These are phyloP conservation scores for Novymonas esmeraldas DNA, from an alignment of 208 protist genomes.

Conservation along the genomic window DNA sequence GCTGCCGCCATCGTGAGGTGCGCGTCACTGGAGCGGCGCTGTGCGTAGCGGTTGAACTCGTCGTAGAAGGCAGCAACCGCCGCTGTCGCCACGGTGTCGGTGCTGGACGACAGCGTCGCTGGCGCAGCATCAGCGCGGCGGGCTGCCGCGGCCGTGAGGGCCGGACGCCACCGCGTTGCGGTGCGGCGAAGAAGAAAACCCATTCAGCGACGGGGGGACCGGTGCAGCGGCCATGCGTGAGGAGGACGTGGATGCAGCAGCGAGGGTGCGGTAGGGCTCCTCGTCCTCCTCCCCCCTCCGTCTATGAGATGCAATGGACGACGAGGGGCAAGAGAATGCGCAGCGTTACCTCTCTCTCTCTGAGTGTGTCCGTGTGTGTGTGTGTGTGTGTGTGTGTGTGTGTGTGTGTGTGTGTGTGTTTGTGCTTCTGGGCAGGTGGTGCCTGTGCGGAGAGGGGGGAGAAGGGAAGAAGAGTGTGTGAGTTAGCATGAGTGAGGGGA, in stretches of 20 bases:
- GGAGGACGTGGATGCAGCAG: neutral
- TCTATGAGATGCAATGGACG: no score
- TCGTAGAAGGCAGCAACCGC: slow-evolving; percentile 34
- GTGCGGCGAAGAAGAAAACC: slow-evolving; percentile 6
- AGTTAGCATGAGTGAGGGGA: neutral
- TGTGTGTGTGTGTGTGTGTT: neutral
- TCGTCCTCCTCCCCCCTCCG: no score
- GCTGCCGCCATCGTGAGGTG: slow-evolving; percentile 24
- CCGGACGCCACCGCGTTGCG: neutral
- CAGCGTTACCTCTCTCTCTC: neutral
- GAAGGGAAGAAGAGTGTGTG: neutral
- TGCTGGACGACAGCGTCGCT: slow-evolving; percentile 11
- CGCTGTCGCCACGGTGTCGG: slow-evolving; percentile 28
- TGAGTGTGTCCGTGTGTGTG: neutral
- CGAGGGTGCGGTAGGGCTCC: neutral
- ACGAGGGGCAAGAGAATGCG: neutral
- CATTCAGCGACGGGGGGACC: slow-evolving; percentile 1
- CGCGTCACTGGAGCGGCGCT: neutral
- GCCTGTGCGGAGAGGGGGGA: neutral
- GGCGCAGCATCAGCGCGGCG: neutral
- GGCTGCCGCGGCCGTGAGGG: neutral
- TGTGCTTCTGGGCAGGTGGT: no score
- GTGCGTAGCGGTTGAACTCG: slow-evolving; percentile 15
- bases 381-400: neutral
- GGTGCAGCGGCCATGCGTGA: neutral